Percentiles rank a stretch among this genome's conserved stretches.
Conservation (phyloP, 345 rosid genomes). For the Linum trigynum region DNA sequence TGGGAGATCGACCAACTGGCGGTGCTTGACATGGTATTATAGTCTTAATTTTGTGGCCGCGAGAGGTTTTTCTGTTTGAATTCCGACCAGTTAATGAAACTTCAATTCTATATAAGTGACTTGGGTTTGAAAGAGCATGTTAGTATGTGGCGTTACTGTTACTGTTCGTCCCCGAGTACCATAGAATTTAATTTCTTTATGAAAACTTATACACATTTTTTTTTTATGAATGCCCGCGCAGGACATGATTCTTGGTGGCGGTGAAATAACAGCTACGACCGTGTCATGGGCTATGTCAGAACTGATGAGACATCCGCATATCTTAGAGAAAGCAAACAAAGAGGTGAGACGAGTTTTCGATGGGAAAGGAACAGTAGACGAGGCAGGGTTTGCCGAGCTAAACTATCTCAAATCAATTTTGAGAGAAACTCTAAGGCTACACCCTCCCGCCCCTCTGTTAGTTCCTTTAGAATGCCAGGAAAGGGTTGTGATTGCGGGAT, state of each 20-base stretch:
- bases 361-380: background rate
- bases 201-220: background rate
- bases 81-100: no score
- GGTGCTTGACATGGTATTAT: background rate
- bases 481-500: background rate
- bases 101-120: no score
- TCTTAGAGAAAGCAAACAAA: background rate
- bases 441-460: background rate
- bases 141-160: no score
- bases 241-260: background rate
- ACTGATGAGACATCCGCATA: background rate
- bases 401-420: background rate
- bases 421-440: slow-evolving; percentile 1
- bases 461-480: background rate
- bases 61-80: no score
- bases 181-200: no score
- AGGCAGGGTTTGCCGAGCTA: background rate
- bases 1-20: background rate
- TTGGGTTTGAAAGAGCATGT: no score
- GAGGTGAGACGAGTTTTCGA: background rate
- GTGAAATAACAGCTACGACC: background rate
- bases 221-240: background rate
- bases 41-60: no score
- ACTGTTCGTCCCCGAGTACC: no score
- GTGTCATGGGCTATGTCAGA: background rate